Base-by-base conservation (phyloP, 2,329 filamentous ascomycete genomes). In the Monascus ruber region DNA sequence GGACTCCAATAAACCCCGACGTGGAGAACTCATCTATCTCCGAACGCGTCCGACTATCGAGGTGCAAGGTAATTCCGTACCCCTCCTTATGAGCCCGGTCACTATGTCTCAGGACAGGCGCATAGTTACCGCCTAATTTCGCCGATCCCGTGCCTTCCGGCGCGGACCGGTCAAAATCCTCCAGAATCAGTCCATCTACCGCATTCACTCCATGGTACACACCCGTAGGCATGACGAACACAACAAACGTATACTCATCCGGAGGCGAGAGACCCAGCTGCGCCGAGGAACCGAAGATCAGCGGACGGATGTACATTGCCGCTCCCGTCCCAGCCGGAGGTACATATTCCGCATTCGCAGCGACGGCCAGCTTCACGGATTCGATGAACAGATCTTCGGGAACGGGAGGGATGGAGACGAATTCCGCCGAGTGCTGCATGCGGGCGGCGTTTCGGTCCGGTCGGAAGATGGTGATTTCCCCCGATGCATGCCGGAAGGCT, bases 21-120 rank as follows among this genome's bases (percentile, higher is more conserved):
- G 91, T 96, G 49, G 83, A 91, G 59, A 96, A 98, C 71, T 98
- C 89, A 55, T 98, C 89, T 45, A 98, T 77, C 60, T 93, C 86
- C 43, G 77, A 81, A 51, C 88, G 76, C 6, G 77, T 84, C 55
- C 80, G 79, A 60, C 84, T 91, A 65, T 96, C 91, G 39, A 96
- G 69, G 60, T 96, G 89, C 54, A 96, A 71, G 2, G 89, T 96
- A 55, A 96, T 96, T n/a, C 85, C 88, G 56, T 76, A 96, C 27
- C 89, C 89, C 43, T 85, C 76, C 11, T 71, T 68, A 42, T 81
- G 71, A 1, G 91, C 89, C 55, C 76, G 81, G 52, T 94, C 87
- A 56, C 85, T 93, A 73, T 85, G 87, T 40, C 83, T 73, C 54
- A 96, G 65, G 4, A 96, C 89, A 2, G 89, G 89, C 6, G 88